A percentile compares a stretch with the other conserved stretches of the same genome.
Evolutionary conservation across 2,329 filamentous ascomycete genomes (phyloP).

Genomic region (Neofusicoccum laricinum): DNA sequence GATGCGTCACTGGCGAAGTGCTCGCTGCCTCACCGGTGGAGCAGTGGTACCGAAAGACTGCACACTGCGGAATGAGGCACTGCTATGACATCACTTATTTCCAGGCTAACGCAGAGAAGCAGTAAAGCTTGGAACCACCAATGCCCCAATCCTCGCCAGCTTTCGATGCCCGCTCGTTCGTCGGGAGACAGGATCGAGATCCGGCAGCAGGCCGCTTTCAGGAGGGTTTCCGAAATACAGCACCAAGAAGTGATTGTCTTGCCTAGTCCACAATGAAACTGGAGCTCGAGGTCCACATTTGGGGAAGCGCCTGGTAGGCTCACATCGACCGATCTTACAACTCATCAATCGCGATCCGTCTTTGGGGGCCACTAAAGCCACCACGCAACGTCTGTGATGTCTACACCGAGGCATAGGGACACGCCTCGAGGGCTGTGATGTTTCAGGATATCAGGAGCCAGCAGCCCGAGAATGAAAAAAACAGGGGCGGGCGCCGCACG

Average conservation of each 20-base stretch:
- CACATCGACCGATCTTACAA: no score
- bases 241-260: background rate
- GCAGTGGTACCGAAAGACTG: background rate
- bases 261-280: background rate
- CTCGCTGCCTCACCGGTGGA: background rate
- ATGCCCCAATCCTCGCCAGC: background rate
- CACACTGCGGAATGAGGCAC: background rate
- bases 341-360: no score
- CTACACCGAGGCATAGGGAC: background rate
- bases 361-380: no score
- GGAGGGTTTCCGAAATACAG: background rate
- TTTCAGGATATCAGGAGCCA: background rate
- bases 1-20: no score
- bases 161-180: background rate
- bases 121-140: background rate
- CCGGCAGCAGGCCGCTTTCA: background rate
- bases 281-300: background rate
- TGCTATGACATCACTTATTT: background rate
- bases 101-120: background rate
- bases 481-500: background rate
- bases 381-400: no score
- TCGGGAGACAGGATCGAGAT: background rate
- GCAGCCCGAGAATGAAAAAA: background rate
- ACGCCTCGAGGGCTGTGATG: background rate
- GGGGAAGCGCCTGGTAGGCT: no score